Base-by-base conservation (phyloP, 345 rosid genomes). In the Arabis alpina region DNA sequence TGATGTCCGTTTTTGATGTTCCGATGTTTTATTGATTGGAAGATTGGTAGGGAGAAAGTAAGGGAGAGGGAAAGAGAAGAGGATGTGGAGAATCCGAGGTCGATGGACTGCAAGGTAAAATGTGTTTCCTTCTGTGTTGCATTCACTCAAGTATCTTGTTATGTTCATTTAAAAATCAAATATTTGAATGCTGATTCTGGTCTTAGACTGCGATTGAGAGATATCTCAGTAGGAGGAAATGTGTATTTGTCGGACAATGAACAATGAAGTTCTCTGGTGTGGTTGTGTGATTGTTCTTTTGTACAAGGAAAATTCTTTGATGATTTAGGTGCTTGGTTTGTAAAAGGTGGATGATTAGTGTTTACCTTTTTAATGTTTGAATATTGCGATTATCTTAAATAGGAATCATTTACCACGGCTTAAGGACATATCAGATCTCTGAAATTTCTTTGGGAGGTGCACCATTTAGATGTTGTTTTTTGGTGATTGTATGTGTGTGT, bases 71-170 rank as follows among this genome's bases (percentile, higher is more conserved):
- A 92, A 57, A 75, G 53, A 64, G 94, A 92, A 67, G 97, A 87
- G 43, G 66, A 67, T 14, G 54, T 42, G 39, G 96, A 94, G 71
- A 79, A 67, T 71, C 72, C 75, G 1, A 82, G 74, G 72, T 91
- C 72, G 84, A 73, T 85, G 69, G 97, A 92, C 74, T 95, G 99
- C 90, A 92, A 92, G 98, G 99, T 90, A 72, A 16, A 27, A 36
- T 51, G 7, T 45, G 24, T 61, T 68, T 61, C 24, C 13, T 50
- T 34, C 23, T 15, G 12, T 40, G 27, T 37, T 37, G 6, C 8
- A 32, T 14, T 10, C 36, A 10, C 15, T 67, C 8, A 6, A 34
- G 2, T 63, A 10, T 47, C 68, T 27, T 36, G 39, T 10, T 44
- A 13, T 72, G 34, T 58, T 59, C 10, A 9, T 48, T 61, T 3